Evolutionary conservation across 202 grass and related monocot genomes (phyloP), one percentile per base, ranked within the genome.

Genomic region (Panicum virgatum): DNA sequence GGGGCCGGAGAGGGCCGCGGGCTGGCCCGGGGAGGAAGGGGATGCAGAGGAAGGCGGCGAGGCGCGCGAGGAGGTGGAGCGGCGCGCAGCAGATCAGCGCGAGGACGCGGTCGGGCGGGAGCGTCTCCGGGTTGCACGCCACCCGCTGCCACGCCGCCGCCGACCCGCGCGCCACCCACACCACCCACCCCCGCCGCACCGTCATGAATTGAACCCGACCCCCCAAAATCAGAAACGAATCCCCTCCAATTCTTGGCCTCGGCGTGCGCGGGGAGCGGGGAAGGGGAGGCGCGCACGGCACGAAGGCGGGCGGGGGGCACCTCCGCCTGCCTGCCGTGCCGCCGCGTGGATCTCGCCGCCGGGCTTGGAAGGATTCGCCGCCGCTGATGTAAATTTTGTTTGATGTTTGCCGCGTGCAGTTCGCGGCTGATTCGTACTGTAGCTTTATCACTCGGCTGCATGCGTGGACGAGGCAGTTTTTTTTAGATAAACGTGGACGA

Each of bases 71-170:
- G 64, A 91, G 85, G 82, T 90, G 88, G 81, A 98, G 86, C 56
- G 95, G 95, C 51, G 85, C 83, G 75, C 86, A 92, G 87, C 84
- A 97, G 83, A 94, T 69, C 13, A 94, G 87, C 16, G 81, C 59
- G 78, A 97, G 92, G 38, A 86, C 88, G 65, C 91, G 83, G 62
- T 97, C 94, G 48, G 89, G 63, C 77, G 85, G 87, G 58, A 97
- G 83, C 67, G 65, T 69, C 86, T 97, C 94, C 59, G 94, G 89
- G 80, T 94, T 94, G 88, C 89, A 94, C 61, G 86, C 89, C 29
- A 94, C 89, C 59, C 85, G 85, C 85, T 94, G 94, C 85, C 88
- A 97, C 39, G 73, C 80, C 72, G 69, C 80, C 57, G 94, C 94
- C 80, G 94, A 92, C 69, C 58, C 84, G 72, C 85, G 79, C 78